phyloP scores from a whole-genome alignment of 495 filamentous ascomycete genomes.

The Penicillium ucsense region DNA sequence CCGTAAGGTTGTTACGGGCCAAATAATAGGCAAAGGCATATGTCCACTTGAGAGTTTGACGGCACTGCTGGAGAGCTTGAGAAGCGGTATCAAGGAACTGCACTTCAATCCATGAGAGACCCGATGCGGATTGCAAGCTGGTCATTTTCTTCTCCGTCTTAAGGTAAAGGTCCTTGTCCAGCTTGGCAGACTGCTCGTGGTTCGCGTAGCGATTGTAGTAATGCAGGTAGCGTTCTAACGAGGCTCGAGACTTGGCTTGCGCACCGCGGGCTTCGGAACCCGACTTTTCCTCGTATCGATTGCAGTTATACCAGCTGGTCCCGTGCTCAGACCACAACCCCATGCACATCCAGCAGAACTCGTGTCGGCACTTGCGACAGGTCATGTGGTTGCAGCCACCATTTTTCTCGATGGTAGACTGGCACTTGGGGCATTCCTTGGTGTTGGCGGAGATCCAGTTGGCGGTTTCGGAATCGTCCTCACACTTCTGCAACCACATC shows the following conservation, averaged over 20 bases:
- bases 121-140: slow-evolving; percentile 79
- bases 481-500: slow-evolving; percentile 96
- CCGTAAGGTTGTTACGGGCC: slow-evolving; percentile 85
- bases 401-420: slow-evolving; percentile 98
- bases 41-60: slow-evolving; percentile 97
- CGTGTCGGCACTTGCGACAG: slow-evolving; percentile 94
- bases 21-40: slow-evolving; percentile 98
- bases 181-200: slow-evolving; percentile 93
- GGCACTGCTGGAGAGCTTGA: slow-evolving; percentile 87
- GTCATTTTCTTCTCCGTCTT: slow-evolving; percentile 99
- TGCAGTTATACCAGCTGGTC: slow-evolving; percentile 99
- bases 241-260: slow-evolving; percentile 81
- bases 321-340: slow-evolving; percentile 96
- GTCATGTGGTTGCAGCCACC: slow-evolving; percentile 99
- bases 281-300: slow-evolving; percentile 90
- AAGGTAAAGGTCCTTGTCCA: slow-evolving; percentile 89
- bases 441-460: slow-evolving; percentile 99
- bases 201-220: slow-evolving; percentile 99
- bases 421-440: slow-evolving; percentile 93
- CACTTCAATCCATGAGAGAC: slow-evolving; percentile 98
- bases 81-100: slow-evolving; percentile 92
- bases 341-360: slow-evolving; percentile 99
- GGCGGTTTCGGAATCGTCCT: slow-evolving; percentile 94
- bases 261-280: slow-evolving; percentile 81
- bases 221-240: slow-evolving; percentile 86